Evolutionary conservation across 495 filamentous ascomycete genomes (phyloP), one percentile per base, ranked within the genome.

Genomic region (Daldinia vernicosa): DNA sequence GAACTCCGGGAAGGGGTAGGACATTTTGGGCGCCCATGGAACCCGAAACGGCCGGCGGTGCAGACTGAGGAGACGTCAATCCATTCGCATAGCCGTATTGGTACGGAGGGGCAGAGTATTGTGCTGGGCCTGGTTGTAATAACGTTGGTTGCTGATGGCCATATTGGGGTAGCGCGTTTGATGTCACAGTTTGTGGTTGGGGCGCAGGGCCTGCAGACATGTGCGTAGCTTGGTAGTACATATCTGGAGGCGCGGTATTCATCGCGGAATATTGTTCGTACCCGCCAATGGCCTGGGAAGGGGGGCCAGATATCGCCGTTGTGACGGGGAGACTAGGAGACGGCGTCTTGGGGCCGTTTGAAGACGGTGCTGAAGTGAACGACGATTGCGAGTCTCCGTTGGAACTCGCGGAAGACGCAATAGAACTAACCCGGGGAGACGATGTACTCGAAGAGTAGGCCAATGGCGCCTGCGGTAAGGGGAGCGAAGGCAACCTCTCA

Each of bases 121-220:
- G 87, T 4, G 80, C 80, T 0, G 92, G 89, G 0, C 89, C 91
- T 1, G 95, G 94, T 74, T 95, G 95, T 63, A 97, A 77, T 0
- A 95, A 82, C 17, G 93, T 88, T 1, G 94, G 93, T 63, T 94
- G 92, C 60, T 89, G 90, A 66, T 90, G 90, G 60, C 90, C 87
- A 64, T 89, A 89, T 17, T 89, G 84, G 90, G 93, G 81, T 76
- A 95, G 85, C 59, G 86, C 84, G 60, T 91, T 87, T 9, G 94
- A 93, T 7, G 94, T 92, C 7, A 92, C 92, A 53, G 92, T 90
- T 75, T 94, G 91, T 0, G 91, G 90, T 61, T 90, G 85, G 77
- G 94, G 94, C 39, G 91, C 86, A 77, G 92, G 93, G 53, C 89
- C 90, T 60, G 90, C 87, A 66, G 93, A 94, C 85, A 97, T 88